A percentile compares a stretch with the other conserved stretches of the same genome.
Evolutionary conservation across 192 early-diverging fungal species (phyloP).

Genomic region (Rhizophagus clarus): DNA sequence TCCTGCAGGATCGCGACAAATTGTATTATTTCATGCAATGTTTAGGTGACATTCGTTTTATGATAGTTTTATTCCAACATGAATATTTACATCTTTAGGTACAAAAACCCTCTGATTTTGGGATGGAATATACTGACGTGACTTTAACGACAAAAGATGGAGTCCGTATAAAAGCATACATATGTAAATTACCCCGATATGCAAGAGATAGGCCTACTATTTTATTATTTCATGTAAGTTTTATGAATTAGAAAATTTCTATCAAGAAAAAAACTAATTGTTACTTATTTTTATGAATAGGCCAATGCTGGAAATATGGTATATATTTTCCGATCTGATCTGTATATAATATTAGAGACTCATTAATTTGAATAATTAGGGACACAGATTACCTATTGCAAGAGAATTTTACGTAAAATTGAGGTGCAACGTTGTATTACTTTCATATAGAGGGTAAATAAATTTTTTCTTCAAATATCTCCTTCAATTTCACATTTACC

Average conservation of each 20-base stretch:
- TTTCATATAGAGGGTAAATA: conserved; percentile 92
- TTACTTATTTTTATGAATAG: conserved; percentile 35
- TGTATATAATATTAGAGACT: conserved; percentile 5
- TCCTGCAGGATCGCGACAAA: conserved; percentile 55
- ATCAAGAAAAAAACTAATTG: background rate
- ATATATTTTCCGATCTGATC: background rate
- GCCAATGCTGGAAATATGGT: conserved; percentile 99
- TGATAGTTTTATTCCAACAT: background rate
- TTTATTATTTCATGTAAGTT: conserved; percentile 80
- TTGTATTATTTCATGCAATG: conserved; percentile 23
- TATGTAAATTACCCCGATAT: conserved; percentile 65
- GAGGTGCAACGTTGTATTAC: conserved; percentile 90
- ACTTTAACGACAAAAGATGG: conserved; percentile 78
- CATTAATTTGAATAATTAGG: conserved; percentile 45
- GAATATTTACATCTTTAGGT: conserved; percentile 46
- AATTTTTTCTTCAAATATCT: too few species aligned
- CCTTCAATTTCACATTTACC: too few species aligned
- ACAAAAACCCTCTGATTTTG: conserved; percentile 68
- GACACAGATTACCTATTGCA: conserved; percentile 94
- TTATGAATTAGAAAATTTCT: background rate
- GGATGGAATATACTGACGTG: conserved; percentile 60
- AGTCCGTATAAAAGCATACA: conserved; percentile 76
- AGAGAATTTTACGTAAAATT: conserved; percentile 65
- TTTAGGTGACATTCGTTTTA: background rate
- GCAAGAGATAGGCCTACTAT: conserved; percentile 72